Conservation (phyloP, 805 yeast genomes). For the Vanderwaltozyma yarrowii region DNA sequence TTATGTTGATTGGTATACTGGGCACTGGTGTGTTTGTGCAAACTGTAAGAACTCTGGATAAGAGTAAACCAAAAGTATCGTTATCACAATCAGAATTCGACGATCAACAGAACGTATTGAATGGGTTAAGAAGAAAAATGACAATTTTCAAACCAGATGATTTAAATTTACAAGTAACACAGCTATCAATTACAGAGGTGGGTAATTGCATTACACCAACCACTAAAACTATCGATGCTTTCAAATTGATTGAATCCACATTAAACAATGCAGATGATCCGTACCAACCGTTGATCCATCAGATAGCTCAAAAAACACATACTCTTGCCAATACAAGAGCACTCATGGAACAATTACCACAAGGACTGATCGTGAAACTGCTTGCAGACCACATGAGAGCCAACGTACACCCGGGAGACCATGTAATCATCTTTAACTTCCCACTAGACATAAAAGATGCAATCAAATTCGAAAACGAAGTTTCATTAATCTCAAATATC, state of each 20-base stretch:
- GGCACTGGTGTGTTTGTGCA: conserved; percentile 36
- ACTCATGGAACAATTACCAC: conserved; percentile 24
- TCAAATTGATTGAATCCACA: conserved; percentile 37
- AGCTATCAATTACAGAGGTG: neutral
- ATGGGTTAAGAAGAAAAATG: conserved; percentile 42
- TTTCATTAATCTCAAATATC: conserved; percentile 39
- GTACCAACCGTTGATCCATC: conserved; percentile 39
- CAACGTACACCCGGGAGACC: conserved; percentile 27
- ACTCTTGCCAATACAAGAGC: conserved; percentile 6
- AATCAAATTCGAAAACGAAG: conserved; percentile 61
- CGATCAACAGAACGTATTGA: conserved; percentile 25
- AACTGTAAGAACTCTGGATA: conserved; percentile 30
- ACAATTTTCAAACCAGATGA: conserved; percentile 34
- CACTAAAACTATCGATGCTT: conserved; percentile 25
- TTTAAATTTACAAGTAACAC: conserved; percentile 28
- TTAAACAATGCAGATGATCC: conserved; percentile 34
- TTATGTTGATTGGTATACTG: conserved; percentile 34
- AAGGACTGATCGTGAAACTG: conserved; percentile 28
- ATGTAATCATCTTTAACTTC: conserved; percentile 44
- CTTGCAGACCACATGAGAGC: conserved; percentile 24
- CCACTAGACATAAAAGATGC: conserved; percentile 54
- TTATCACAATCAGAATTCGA: conserved; percentile 34
- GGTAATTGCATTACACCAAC: no score
- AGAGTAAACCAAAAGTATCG: conserved; percentile 25
- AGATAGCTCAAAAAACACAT: conserved; percentile 13